These are phyloP conservation scores for Cymbopogon flexuosus DNA, from an alignment of 202 grass and related monocot genomes.

Conservation along the genomic window DNA sequence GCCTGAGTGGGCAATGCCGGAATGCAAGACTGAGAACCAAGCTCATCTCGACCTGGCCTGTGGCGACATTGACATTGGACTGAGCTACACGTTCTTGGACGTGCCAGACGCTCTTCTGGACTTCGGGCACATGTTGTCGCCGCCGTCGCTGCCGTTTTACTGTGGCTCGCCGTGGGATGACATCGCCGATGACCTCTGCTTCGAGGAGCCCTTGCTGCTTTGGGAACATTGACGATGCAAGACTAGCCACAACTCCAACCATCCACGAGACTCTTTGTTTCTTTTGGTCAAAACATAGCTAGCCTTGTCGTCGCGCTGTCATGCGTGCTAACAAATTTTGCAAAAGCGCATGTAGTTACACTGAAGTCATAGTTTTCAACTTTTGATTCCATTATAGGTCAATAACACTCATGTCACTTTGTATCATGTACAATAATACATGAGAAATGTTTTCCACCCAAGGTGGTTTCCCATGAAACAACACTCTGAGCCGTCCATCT, in stretches of 20 bases:
- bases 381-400: not conserved
- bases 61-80: not conserved
- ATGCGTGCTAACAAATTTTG: not conserved
- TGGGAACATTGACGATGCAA: constrained; percentile 37
- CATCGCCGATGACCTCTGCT: constrained; percentile 10
- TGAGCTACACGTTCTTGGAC: constrained; percentile 28
- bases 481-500: too few relatives aligned
- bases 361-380: not conserved
- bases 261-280: not conserved
- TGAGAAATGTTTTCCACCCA: not conserved
- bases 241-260: not conserved
- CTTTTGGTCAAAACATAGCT: not conserved
- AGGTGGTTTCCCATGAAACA: too few relatives aligned
- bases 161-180: constrained; percentile 34
- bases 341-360: not conserved
- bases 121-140: constrained; percentile 22
- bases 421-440: not conserved
- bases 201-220: constrained; percentile 44
- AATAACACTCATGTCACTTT: constrained; percentile 15
- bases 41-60: not conserved
- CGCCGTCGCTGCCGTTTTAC: not conserved
- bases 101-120: constrained; percentile 25
- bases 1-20: not conserved
- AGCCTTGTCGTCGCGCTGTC: not conserved
- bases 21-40: not conserved